A percentile compares a stretch with the other conserved stretches of the same genome.
These are phyloP conservation scores for Boehmeria nivea DNA, from an alignment of 306 rosid species.

Conservation along the genomic window DNA sequence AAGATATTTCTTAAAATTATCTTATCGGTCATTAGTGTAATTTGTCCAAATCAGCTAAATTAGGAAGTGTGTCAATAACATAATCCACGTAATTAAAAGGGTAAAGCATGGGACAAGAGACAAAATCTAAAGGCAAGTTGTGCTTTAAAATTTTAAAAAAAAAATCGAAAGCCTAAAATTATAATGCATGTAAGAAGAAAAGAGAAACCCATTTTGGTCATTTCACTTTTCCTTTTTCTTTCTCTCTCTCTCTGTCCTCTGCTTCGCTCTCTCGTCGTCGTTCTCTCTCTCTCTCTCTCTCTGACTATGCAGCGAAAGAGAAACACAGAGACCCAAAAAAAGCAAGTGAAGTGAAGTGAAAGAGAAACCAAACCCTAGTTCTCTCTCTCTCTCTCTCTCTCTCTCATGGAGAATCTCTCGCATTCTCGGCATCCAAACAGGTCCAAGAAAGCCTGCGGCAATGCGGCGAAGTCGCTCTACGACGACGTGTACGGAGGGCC, in stretches of 20 bases:
- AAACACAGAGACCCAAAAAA: neutral
- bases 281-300: constrained; percentile 14
- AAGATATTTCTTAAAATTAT: no score
- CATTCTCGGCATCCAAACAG: constrained; percentile 64
- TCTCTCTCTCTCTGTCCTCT: neutral
- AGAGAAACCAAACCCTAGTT: constrained; percentile 31
- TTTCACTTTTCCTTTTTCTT: neutral
- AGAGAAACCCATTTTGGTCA: neutral
- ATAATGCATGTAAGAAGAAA: no score
- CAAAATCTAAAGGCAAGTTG: neutral
- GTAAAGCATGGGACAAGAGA: no score
- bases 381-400: constrained; percentile 17
- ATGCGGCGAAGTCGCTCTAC: constrained; percentile 40
- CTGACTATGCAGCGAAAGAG: constrained; percentile 39
- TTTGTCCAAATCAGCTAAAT: no score
- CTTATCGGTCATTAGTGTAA: no score
- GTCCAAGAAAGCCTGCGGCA: constrained; percentile 49
- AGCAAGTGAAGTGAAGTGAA: neutral
- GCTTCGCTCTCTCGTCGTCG: constrained; percentile 21
- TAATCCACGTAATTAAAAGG: no score
- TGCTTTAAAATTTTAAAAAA: neutral
- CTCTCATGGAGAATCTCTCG: constrained; percentile 58
- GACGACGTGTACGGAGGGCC: constrained; percentile 86
- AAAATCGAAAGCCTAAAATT: no score
- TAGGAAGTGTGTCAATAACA: no score